These are phyloP conservation scores for Termitomyces titanicus DNA, from an alignment of 768 basidiomycete species.

Conservation along the genomic window DNA sequence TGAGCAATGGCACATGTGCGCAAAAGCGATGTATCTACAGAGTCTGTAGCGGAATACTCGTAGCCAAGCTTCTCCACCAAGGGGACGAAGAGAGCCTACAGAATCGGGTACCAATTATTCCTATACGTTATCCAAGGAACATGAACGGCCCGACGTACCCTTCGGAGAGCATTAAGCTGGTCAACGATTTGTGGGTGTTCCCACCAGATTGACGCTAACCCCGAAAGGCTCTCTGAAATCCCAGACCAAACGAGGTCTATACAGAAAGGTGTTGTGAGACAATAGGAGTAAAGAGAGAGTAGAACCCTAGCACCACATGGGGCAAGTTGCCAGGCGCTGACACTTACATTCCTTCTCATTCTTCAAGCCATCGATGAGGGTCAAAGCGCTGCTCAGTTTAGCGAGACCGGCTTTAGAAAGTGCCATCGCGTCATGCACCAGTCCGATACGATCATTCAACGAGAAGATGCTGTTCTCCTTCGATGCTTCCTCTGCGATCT, in stretches of 20 bases:
- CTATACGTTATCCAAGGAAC: not conserved
- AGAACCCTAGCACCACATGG: not conserved
- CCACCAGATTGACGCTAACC: slow-evolving; percentile 75
- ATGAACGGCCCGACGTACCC: slow-evolving; percentile 35
- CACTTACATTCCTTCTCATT: slow-evolving; percentile 75
- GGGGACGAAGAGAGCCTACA: slow-evolving; percentile 65
- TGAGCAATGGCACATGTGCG: slow-evolving; percentile 69
- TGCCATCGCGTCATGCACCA: slow-evolving; percentile 79
- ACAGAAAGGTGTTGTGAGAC: not conserved
- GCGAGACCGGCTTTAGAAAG: slow-evolving; percentile 80
- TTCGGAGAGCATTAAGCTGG: slow-evolving; percentile 56
- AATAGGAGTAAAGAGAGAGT: not conserved
- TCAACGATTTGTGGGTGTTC: slow-evolving; percentile 58
- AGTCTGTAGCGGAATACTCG: slow-evolving; percentile 63
- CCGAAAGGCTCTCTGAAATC: slow-evolving; percentile 52
- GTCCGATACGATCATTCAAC: slow-evolving; percentile 83
- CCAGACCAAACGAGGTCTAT: slow-evolving; percentile 83
- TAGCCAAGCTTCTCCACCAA: slow-evolving; percentile 78
- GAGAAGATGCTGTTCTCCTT: slow-evolving; percentile 53
- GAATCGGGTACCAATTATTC: slow-evolving; percentile 2
- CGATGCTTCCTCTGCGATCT: slow-evolving; percentile 80
- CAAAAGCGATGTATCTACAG: slow-evolving; percentile 63
- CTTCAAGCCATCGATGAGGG: slow-evolving; percentile 63
- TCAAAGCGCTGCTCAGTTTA: slow-evolving; percentile 72
- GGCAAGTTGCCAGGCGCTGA: not conserved